Base-by-base conservation (phyloP, 2,329 filamentous ascomycete species). In the Sporothrix phasma region DNA sequence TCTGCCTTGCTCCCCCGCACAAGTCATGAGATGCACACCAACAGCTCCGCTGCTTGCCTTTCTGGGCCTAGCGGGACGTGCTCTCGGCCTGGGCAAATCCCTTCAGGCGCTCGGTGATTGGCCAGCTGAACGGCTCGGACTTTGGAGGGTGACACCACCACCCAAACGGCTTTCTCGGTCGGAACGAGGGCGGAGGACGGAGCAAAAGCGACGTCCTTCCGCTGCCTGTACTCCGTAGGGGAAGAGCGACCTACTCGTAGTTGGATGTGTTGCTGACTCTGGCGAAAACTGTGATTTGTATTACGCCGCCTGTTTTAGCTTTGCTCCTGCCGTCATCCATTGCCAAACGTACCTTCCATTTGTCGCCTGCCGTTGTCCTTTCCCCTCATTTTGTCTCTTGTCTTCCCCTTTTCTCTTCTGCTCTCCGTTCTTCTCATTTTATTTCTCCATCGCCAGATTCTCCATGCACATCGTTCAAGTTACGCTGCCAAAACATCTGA, bases 271-370 rank as follows among this genome's bases (percentile, higher is more conserved):
- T 17, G 47, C 60, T 31, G 39, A 37, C 26, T 13, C 39, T 53
- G 45, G 59, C 59, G 45, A 49, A 51, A 61, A 51, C 17, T 41
- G 47, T 15, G 37, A 43, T 61, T n/a, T n/a, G n/a, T n/a, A n/a
- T n/a, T n/a, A n/a, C n/a, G n/a, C 37, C 54, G 5, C 24, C 56
- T 59, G 37, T 45, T 26, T 34, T 49, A n/a, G n/a, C 26, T 26
- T 49, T 34, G 41, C n/a, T 60, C 62, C 47, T 64, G 37, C 46
- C 46, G 46, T 61, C 58, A 45, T 61, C 47, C 17, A 10, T 37
- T 53, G 51, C 51, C 51, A 56, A 6, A 53, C 51, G 31, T 56
- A 19, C 49, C 49, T 61, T 61, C 29, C 59, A n/a, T 34, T 61
- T 47, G 58, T 61, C 58, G 58, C 54, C 62, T 45, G 54, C 31